These are phyloP conservation scores for Entomortierella lignicola DNA, from an alignment of 192 early-diverging fungal species.

Conservation along the genomic window DNA sequence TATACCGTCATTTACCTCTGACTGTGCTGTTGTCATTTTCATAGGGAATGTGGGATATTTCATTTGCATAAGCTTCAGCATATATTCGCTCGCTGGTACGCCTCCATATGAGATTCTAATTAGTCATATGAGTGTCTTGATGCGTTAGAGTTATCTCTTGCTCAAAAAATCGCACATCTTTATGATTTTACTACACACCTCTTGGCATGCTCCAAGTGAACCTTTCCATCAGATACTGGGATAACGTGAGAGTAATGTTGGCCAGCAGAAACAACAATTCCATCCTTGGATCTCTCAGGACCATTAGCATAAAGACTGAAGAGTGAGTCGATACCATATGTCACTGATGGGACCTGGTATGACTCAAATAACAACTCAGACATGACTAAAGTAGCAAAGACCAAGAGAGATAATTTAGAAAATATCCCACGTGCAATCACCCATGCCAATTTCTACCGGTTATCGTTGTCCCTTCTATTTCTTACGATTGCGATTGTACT, in stretches of 20 bases:
- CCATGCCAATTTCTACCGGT: background rate
- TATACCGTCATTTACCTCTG: constrained; percentile 73
- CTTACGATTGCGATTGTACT: constrained; percentile 78
- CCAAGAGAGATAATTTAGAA: background rate
- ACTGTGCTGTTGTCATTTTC: constrained; percentile 80
- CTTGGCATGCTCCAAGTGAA: constrained; percentile 73
- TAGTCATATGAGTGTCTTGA: background rate
- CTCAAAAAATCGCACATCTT: no score
- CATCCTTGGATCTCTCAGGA: constrained; percentile 65
- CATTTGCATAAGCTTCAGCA: constrained; percentile 89
- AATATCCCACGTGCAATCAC: background rate
- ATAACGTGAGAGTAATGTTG: constrained; percentile 81
- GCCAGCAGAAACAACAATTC: constrained; percentile 79
- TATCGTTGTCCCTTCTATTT: background rate
- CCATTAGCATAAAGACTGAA: constrained; percentile 88
- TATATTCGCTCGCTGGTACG: constrained; percentile 76
- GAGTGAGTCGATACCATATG: constrained; percentile 88
- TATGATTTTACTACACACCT: constrained; percentile 58
- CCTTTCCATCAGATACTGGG: constrained; percentile 73
- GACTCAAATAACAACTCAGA: constrained; percentile 92
- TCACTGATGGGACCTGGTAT: constrained; percentile 79
- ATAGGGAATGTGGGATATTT: constrained; percentile 92
- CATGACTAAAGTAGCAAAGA: constrained; percentile 64
- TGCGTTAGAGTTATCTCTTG: no score
- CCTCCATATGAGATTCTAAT: constrained; percentile 85